Evolutionary conservation across 192 early-diverging fungal species (phyloP).

Genomic region (Coemansia sp.): DNA sequence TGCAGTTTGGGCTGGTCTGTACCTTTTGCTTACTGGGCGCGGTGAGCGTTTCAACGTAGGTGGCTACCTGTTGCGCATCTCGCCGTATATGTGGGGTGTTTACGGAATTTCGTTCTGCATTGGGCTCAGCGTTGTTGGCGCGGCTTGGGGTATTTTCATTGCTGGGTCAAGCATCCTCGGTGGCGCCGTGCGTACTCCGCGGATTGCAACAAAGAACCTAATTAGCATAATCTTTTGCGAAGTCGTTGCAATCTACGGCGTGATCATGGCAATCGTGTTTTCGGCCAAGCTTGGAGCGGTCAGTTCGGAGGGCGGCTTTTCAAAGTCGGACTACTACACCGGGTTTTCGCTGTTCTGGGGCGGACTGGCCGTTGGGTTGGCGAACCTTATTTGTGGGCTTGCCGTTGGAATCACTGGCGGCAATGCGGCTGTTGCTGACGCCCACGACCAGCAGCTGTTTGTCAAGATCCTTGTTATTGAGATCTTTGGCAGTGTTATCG

Average conservation of each 20-base stretch:
- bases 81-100: constrained; percentile 88
- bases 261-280: constrained; percentile 98
- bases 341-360: constrained; percentile 97
- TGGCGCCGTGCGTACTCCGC: constrained; percentile 83
- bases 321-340: constrained; percentile 70
- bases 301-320: constrained; percentile 47
- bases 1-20: constrained; percentile 58
- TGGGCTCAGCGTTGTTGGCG: constrained; percentile 86
- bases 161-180: constrained; percentile 88
- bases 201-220: constrained; percentile 95
- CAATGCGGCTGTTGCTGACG: constrained; percentile 93
- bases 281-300: constrained; percentile 77
- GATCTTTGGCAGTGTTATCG: constrained; percentile 95
- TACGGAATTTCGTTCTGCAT: constrained; percentile 84
- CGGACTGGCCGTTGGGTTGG: constrained; percentile 90
- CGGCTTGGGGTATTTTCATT: constrained; percentile 97
- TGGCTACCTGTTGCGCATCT: constrained; percentile 68
- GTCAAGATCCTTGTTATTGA: constrained; percentile 97
- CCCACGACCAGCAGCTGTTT: constrained; percentile 90
- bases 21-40: constrained; percentile 84
- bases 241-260: constrained; percentile 98
- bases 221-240: constrained; percentile 99
- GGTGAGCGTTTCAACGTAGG: constrained; percentile 90
- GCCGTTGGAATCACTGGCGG: constrained; percentile 91
- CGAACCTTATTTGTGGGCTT: constrained; percentile 92